These are phyloP conservation scores for Polyporus arcularius DNA, from an alignment of 768 basidiomycete genomes.

Conservation along the genomic window DNA sequence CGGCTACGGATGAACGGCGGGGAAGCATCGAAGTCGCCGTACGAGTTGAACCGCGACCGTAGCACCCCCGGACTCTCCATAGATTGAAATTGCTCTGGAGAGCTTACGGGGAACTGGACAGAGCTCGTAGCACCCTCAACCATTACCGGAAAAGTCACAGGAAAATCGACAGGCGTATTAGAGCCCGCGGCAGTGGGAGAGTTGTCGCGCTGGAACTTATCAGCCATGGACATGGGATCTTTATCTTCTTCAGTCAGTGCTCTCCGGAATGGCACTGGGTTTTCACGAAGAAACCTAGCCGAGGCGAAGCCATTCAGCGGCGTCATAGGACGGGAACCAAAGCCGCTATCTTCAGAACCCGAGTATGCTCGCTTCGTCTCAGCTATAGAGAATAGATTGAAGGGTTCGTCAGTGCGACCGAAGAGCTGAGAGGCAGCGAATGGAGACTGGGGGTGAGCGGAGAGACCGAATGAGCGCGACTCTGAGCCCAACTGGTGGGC, in stretches of 20 bases:
- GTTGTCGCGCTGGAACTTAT: constrained; percentile 45
- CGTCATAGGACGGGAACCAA: constrained; percentile 52
- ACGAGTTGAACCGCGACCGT: constrained; percentile 68
- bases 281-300: constrained; percentile 34
- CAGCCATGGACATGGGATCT: constrained; percentile 46
- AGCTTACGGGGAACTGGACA: constrained; percentile 79
- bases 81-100: constrained; percentile 61
- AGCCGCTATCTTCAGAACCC: constrained; percentile 55
- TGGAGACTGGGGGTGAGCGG: constrained; percentile 76
- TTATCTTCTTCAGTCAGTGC: constrained; percentile 79
- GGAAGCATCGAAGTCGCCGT: constrained; percentile 69
- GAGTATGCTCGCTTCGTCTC: constrained; percentile 63
- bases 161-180: constrained; percentile 61
- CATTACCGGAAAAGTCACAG: constrained; percentile 51
- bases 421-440: constrained; percentile 88
- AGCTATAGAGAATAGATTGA: constrained; percentile 81
- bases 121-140: constrained; percentile 60
- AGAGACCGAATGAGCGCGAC: constrained; percentile 37
- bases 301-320: constrained; percentile 53
- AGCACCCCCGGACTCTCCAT: constrained; percentile 58
- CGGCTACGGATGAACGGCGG: constrained; percentile 86
- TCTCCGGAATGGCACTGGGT: constrained; percentile 74
- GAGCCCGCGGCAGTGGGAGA: constrained; percentile 44
- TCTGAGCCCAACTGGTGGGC: constrained; percentile 67
- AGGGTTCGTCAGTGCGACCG: constrained; percentile 74